phyloP scores from a whole-genome alignment of 2,329 filamentous ascomycete species.

The Didymella arachidicola region DNA sequence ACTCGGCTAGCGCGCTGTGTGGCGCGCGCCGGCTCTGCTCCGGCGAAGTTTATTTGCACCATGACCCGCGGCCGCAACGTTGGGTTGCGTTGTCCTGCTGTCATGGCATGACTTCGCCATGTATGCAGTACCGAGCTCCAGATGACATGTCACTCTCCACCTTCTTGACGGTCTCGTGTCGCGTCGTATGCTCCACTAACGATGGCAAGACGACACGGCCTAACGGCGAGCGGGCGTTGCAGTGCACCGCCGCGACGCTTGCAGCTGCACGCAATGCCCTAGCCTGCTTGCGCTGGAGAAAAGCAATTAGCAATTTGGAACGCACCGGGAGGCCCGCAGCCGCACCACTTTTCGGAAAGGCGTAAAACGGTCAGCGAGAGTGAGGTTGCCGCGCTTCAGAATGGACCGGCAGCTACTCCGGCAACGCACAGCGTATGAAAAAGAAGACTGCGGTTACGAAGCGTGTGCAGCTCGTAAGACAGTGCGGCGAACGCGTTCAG shows the following conservation, averaged over 20 bases:
- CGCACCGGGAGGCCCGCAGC: conserved; percentile 15
- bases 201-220: not conserved
- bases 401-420: conserved; percentile 8
- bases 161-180: not conserved
- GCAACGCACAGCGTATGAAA: conserved; percentile 2
- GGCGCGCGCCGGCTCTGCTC: conserved; percentile 10
- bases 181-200: conserved; percentile 4
- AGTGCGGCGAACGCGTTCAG: conserved; percentile 2
- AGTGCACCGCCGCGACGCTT: not conserved
- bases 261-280: conserved; percentile 15
- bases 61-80: conserved; percentile 11
- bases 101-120: not conserved
- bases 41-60: conserved; percentile 23
- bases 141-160: conserved; percentile 10
- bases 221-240: conserved; percentile 7
- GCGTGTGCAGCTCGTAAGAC: conserved; percentile 15
- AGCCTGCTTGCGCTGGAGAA: conserved; percentile 1
- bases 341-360: conserved; percentile 7
- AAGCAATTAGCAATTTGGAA: conserved; percentile 5
- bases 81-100: not conserved
- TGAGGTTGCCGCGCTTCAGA: conserved; percentile 6
- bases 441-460: conserved; percentile 7
- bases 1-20: conserved; percentile 11
- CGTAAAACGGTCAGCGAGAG: conserved; percentile 1
- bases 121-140: conserved; percentile 12